phyloP scores from a whole-genome alignment of 495 filamentous ascomycete genomes.

The Aspergillus hancockii region DNA sequence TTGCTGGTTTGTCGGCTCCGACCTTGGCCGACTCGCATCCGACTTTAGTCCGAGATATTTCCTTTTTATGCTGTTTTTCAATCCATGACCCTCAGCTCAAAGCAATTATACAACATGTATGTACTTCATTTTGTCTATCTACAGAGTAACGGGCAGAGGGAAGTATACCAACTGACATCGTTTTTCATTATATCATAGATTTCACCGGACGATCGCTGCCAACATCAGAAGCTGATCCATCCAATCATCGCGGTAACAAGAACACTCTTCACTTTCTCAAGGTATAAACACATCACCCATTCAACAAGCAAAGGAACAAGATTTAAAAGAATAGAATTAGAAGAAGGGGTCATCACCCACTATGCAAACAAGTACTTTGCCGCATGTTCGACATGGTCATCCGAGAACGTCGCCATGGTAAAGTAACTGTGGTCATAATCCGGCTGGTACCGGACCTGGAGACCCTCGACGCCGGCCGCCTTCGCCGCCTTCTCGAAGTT shows the following conservation, averaged over 20 bases:
- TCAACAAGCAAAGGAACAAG: conserved; percentile 3
- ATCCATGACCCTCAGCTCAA: not conserved
- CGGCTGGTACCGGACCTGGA: conserved; percentile 78
- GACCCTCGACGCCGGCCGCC: conserved; percentile 64
- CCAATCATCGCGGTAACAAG: not conserved
- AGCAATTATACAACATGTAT: not conserved
- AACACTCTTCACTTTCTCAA: not conserved
- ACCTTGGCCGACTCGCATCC: not conserved
- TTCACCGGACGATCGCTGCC: conserved; percentile 13
- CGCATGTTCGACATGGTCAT: conserved; percentile 88
- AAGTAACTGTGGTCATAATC: conserved; percentile 97
- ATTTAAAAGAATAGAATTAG: conserved; percentile 7
- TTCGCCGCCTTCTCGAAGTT: conserved; percentile 82
- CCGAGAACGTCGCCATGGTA: conserved; percentile 85
- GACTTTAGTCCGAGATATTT: not conserved
- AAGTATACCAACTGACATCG: not conserved
- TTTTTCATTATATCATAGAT: conserved; percentile 14
- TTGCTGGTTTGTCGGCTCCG: not conserved
- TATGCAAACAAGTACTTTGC: conserved; percentile 75
- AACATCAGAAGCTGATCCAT: conserved; percentile 17
- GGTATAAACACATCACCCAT: not conserved
- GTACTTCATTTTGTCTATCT: not conserved
- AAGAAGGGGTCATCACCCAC: conserved; percentile 39
- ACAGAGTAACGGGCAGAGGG: not conserved
- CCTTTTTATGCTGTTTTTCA: not conserved